Base-by-base conservation (phyloP, 1,139 yeast genomes). In the Protomyces gravidus region DNA sequence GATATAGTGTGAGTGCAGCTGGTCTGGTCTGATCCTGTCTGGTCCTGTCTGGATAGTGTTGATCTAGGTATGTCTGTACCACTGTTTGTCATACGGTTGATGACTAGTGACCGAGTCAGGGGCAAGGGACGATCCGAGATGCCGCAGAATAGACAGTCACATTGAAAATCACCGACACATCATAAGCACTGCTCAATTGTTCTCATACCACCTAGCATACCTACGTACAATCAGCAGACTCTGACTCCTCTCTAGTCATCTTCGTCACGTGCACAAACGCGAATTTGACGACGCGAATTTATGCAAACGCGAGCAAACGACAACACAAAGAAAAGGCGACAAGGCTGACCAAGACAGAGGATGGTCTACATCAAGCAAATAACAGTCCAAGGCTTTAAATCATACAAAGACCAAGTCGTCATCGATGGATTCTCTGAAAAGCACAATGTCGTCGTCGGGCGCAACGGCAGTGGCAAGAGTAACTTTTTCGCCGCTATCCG, bases 401-500 rank as follows among this genome's bases (percentile, higher is more conserved):
- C 98, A 63, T 92, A 89, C 72, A 86, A 87, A 74, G 86, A 87
- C 70, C 83, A 88, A 55, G 88, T 96, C 0, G 79, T 81, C 7
- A 81, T 92, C 17, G 95, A 87, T 51, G 78, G 80, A 28, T 75
- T 92, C 56, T 85, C 95, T 0, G 94, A 95, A 0, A 81, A 82
- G 62, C 87, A 85, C 70, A 92, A 92, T 72, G 95, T 90, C 28
- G 89, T 92, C 13, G 77, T 92, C 30, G 99, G 99, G 2, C 76
- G 96, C 57, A 92, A 92, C 72, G 99, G 99, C 15, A 86, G 96
- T 5, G 99, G 99, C 15, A 92, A 92, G 71, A 88, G 96, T 55
- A 92, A 92, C 72, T 87, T 94, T 73, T 92, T 92, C 72, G 92
- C 96, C 17, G 98, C 98, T 9, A 87, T 92, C 62, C 77, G 97